Evolutionary conservation across 2,329 filamentous ascomycete species (phyloP), one percentile per base, ranked within the genome.

Genomic region (Botryotinia calthae): DNA sequence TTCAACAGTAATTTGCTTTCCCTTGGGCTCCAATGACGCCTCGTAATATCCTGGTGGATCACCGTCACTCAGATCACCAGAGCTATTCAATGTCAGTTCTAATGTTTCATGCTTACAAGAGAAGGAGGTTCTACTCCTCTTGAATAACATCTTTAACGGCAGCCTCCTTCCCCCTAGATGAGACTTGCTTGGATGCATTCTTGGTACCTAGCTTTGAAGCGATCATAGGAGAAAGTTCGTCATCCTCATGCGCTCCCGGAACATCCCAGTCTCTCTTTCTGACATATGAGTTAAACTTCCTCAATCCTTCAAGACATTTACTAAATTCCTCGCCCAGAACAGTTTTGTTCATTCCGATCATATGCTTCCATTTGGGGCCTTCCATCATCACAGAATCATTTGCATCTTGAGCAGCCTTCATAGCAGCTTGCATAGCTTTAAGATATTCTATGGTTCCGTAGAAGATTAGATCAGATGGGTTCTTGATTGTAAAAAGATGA

Each of bases 251-350:
- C 46, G 37, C 69, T 16, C 54, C 61, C 16, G 16, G 14, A n/a
- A 72, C 65, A 34, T 72, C 14, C 72, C 72, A 73, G 31, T 73
- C 72, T 65, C 72, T 71, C 14, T 16, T 58, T 44, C 61, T 42
- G 25, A 65, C 25, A 8, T 48, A 16, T n/a, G n/a, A n/a, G 16
- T 70, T 58, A 18, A 73, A 73, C 9, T 40, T 20, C 25, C 72
- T 64, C 46, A 73, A 34, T 37, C 59, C 40, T 14, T 42, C 22
- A n/a, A 73, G 28, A 5, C 66, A 70, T 7, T 37, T 42, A 16
- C 25, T 25, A 51, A 51, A 71, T 20, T 71, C 67, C 31, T 54
- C 34, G 12, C 65, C 72, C 34, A 73, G 9, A 16, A 25, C 48
- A 31, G 28, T 14, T 51, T 46, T 64, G n/a, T 71, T 9, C 48